These are phyloP conservation scores for Tetrahymena borealis DNA, from an alignment of 73 alveolate species.

Conservation along the genomic window DNA sequence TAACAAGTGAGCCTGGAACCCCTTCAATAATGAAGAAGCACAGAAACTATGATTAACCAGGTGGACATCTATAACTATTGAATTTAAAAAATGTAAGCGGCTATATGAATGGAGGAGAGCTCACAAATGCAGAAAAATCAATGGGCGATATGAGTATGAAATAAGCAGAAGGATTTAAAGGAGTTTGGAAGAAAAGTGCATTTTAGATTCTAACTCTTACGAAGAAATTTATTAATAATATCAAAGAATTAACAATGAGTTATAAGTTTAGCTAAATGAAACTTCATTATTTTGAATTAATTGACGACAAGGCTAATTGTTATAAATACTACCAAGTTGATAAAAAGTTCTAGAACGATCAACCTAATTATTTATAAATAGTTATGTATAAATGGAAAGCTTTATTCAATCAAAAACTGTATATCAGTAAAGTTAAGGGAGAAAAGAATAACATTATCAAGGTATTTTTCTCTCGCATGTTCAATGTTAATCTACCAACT, in stretches of 20 bases:
- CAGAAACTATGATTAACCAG: neutral
- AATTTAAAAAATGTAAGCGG: neutral
- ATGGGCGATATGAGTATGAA: neutral
- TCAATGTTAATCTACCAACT: neutral
- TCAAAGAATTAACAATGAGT: neutral
- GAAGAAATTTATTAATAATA: neutral
- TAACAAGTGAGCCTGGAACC: neutral
- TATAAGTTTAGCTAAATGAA: neutral
- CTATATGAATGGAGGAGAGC: neutral
- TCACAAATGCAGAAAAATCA: neutral
- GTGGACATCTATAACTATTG: neutral
- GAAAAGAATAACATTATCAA: neutral
- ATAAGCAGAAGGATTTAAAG: neutral
- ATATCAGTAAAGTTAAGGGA: neutral
- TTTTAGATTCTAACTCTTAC: neutral
- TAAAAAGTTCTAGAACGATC: neutral
- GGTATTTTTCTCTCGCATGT: neutral
- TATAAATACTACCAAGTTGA: neutral
- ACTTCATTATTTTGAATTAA: neutral
- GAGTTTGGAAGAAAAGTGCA: neutral
- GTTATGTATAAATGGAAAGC: neutral
- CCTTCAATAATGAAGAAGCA: neutral
- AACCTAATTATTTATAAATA: neutral
- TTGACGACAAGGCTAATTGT: neutral
- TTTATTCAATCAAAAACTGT: neutral